Percentiles rank a stretch among this genome's conserved stretches.
Conservation (phyloP, 129 eudicot species). For the Helianthus tuberosus region DNA sequence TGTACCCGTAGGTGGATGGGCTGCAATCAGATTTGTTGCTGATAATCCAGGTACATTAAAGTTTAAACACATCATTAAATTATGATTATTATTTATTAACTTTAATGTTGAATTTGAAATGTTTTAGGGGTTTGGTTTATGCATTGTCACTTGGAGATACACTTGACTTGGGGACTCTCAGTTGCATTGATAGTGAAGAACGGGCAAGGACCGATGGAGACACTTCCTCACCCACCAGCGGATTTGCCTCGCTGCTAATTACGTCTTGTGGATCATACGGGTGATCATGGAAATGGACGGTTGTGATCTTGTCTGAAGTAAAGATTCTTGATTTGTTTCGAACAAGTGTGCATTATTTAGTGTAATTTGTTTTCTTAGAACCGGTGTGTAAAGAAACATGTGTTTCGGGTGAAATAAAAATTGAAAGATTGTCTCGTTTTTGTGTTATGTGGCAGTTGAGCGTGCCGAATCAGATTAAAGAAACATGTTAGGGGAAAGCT, state of each 20-base stretch:
- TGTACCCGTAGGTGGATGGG: slow-evolving; percentile 91
- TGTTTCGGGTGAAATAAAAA: slow-evolving; percentile 33
- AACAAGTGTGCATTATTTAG: slow-evolving; percentile 39
- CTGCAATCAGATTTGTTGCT: slow-evolving; percentile 70
- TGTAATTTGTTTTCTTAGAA: slow-evolving; percentile 28
- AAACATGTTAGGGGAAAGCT: neutral
- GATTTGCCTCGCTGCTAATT: slow-evolving; percentile 65
- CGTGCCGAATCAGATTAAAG: slow-evolving; percentile 23
- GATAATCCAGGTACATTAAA: slow-evolving; percentile 72
- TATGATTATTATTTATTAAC: neutral
- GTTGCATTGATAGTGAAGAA: slow-evolving; percentile 67
- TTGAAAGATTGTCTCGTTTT: neutral
- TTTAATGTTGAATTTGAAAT: slow-evolving; percentile 6
- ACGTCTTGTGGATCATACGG: neutral
- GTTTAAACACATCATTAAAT: neutral
- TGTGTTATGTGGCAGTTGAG: slow-evolving; percentile 10
- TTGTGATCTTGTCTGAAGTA: slow-evolving; percentile 24
- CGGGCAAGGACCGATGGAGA: slow-evolving; percentile 62
- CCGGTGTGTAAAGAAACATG: slow-evolving; percentile 13
- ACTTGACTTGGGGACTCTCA: slow-evolving; percentile 73
- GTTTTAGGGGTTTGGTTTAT: slow-evolving; percentile 80
- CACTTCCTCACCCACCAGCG: slow-evolving; percentile 76
- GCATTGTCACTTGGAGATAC: slow-evolving; percentile 86
- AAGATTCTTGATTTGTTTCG: slow-evolving; percentile 20
- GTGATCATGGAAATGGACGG: neutral